A percentile compares a stretch with the other conserved stretches of the same genome.
phyloP scores from a whole-genome alignment of 345 rosid genomes.

The Euphorbia pulcherrima region DNA sequence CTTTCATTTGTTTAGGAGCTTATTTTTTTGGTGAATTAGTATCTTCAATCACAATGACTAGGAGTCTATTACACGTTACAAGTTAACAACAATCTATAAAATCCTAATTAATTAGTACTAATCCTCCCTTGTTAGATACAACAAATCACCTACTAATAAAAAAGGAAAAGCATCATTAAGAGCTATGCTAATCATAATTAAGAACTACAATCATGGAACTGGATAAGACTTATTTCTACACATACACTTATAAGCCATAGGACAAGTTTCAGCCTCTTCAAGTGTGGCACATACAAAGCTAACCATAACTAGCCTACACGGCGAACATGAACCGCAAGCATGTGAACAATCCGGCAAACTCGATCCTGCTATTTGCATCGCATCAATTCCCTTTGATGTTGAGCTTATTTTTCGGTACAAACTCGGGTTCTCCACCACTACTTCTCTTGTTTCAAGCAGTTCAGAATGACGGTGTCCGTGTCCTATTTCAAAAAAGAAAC shows the following conservation, averaged over 20 bases:
- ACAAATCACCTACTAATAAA: not conserved
- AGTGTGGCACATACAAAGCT: slow-evolving; percentile 82
- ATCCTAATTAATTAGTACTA: not conserved
- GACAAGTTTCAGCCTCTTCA: slow-evolving; percentile 94
- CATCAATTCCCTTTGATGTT: slow-evolving; percentile 32
- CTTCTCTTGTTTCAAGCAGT: slow-evolving; percentile 11
- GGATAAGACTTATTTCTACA: slow-evolving; percentile 82
- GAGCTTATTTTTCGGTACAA: slow-evolving; percentile 21
- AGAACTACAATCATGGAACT: slow-evolving; percentile 57
- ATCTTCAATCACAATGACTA: too few relatives aligned
- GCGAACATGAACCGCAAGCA: slow-evolving; percentile 88
- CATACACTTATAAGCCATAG: slow-evolving; percentile 95
- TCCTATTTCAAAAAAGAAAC: too few relatives aligned
- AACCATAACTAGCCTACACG: slow-evolving; percentile 87
- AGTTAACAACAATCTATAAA: too few relatives aligned
- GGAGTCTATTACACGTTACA: too few relatives aligned
- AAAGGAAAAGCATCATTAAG: too few relatives aligned
- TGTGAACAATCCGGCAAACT: slow-evolving; percentile 86
- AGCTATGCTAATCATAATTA: not conserved
- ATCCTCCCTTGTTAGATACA: not conserved
- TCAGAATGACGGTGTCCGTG: too few relatives aligned
- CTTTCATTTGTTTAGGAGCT: too few relatives aligned
- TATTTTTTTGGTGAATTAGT: too few relatives aligned
- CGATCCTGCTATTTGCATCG: slow-evolving; percentile 74
- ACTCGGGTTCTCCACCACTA: slow-evolving; percentile 6